A percentile compares a stretch with the other conserved stretches of the same genome.
These are phyloP conservation scores for Geum urbanum DNA, from an alignment of 306 rosid genomes.

Conservation along the genomic window DNA sequence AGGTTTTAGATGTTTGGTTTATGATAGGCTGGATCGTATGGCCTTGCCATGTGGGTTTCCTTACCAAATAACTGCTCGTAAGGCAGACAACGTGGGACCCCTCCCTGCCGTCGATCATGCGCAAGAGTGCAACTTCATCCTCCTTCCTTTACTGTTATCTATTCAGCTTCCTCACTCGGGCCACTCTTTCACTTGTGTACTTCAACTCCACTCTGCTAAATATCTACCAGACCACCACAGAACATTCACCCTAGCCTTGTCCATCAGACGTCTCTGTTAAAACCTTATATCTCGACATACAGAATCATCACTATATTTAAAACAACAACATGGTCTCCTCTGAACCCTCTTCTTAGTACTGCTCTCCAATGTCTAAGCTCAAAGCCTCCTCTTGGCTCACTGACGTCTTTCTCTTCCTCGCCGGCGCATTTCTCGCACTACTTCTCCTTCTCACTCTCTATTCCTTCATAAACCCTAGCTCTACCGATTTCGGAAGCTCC, in stretches of 20 bases:
- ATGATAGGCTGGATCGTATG: too few relatives aligned
- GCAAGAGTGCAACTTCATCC: too few relatives aligned
- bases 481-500: conserved; percentile 19
- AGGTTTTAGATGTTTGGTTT: too few relatives aligned
- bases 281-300: neutral
- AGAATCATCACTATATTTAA: neutral
- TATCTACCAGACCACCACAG: neutral
- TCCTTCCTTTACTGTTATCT: neutral
- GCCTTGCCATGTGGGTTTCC: too few relatives aligned
- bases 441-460: conserved; percentile 53
- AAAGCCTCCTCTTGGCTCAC: conserved; percentile 40
- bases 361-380: conserved; percentile 47
- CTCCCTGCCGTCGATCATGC: neutral
- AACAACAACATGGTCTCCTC: conserved; percentile 40
- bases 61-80: too few relatives aligned
- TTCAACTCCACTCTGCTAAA: neutral
- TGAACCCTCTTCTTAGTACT: conserved; percentile 20
- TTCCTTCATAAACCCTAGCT: conserved; percentile 34
- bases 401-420: conserved; percentile 50
- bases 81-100: conserved; percentile 13
- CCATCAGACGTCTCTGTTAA: conserved; percentile 1
- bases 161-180: neutral
- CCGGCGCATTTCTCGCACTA: conserved; percentile 55
- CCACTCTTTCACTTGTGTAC: neutral
- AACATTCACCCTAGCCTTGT: neutral